Evolutionary conservation across 2,329 filamentous ascomycete species (phyloP), one percentile per base, ranked within the genome.

Genomic region (Amesomyces nigricolor): DNA sequence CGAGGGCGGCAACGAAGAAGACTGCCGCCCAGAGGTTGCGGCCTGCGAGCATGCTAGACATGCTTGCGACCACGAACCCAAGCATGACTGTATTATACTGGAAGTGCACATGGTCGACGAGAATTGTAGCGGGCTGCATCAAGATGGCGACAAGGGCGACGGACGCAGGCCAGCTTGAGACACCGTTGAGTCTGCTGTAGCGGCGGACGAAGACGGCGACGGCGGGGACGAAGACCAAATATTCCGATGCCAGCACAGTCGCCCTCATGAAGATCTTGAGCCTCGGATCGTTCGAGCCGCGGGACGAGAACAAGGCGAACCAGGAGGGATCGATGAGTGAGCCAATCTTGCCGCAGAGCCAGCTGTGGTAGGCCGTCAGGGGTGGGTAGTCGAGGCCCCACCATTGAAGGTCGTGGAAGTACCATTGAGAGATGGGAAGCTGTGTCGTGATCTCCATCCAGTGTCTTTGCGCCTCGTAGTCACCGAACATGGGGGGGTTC

Each of bases 11-110:
- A 6, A 99, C 94, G 64, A 99, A 99, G 75, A 96, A 96, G 57
- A 96, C 82, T 59, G 89, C 91, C 26, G 89, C 83, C 91, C 92
- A 96, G 59, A 95, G 80, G 65, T 86, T 86, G 47, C 91, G 82
- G 4, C 89, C 89, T 3, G 91, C 90, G 49, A 96, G 72, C 73
- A 97, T 87, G 69, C 88, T 94, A 42, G 92, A 94, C 75, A 96
- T 84, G 64, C 87, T 89, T 0, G 90, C 90, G 30, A 95, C 76
- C 9, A 94, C 84, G 47, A 97, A 82, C 2, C 95, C 94, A 14
- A 99, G 83, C 94, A 99, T 99, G 49, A 99, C 91, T 0, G 91
- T 95, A 70, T 99, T 99, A 73, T 96, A 99, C 73, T 99, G 94
- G 69, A 99, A 99, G 68, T 87, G 94, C 6, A 92, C 88, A 67